These are phyloP conservation scores for Neolentinus lepideus DNA, from an alignment of 1,284 basidiomycete genomes.

Conservation along the genomic window DNA sequence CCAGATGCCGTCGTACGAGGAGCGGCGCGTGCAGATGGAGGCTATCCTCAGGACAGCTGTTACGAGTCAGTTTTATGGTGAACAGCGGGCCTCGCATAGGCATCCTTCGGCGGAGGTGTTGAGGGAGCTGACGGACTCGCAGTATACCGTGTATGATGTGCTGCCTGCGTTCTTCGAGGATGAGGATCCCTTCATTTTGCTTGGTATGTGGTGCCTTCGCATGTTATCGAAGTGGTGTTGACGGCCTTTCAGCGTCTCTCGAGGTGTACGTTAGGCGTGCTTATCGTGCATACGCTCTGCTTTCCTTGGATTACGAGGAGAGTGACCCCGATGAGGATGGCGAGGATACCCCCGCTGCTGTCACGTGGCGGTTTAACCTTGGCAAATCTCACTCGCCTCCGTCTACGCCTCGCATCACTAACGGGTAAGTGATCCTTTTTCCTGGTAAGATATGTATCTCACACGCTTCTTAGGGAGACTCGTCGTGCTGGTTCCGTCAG, in stretches of 20 bases:
- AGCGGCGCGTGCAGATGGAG: slow-evolving; percentile 93
- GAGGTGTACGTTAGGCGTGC: slow-evolving; percentile 96
- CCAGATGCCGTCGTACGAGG: slow-evolving; percentile 95
- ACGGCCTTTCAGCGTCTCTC: slow-evolving; percentile 63
- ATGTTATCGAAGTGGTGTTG: slow-evolving; percentile 3
- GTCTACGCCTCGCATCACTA: slow-evolving; percentile 70
- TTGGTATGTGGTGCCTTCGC: slow-evolving; percentile 42
- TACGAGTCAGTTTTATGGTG: slow-evolving; percentile 84
- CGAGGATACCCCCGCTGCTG: slow-evolving; percentile 62
- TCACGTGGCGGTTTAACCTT: slow-evolving; percentile 93
- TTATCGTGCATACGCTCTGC: slow-evolving; percentile 91
- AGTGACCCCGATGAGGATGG: slow-evolving; percentile 77
- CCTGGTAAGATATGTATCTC: slow-evolving; percentile 10
- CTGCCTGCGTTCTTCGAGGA: slow-evolving; percentile 94
- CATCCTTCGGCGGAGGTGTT: slow-evolving; percentile 80
- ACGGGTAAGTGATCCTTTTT: slow-evolving; percentile 38
- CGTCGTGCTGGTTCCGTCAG: slow-evolving; percentile 83
- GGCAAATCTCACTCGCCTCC: slow-evolving; percentile 81
- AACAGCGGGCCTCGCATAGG: slow-evolving; percentile 59
- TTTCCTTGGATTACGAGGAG: slow-evolving; percentile 92
- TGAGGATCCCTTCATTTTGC: slow-evolving; percentile 75
- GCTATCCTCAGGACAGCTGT: slow-evolving; percentile 86
- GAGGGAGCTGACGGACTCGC: slow-evolving; percentile 91
- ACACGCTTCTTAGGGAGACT: slow-evolving; percentile 21
- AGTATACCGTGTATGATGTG: slow-evolving; percentile 97